A percentile compares a stretch with the other conserved stretches of the same genome.
Conservation (phyloP, 106 monocot species). For the Phalaenopsis equestris region DNA sequence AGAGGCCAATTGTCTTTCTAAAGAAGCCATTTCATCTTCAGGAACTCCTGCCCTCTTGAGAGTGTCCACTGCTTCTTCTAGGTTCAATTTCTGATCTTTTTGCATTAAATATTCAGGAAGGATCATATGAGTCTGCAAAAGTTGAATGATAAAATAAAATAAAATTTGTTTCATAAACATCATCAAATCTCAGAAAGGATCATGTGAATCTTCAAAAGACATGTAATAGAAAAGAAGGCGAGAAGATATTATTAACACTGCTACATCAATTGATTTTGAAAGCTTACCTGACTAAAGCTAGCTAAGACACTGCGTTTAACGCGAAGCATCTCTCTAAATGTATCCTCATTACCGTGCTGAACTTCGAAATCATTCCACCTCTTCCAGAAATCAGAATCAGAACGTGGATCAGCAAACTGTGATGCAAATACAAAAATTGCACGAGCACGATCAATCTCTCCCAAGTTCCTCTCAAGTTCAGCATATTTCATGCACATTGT, state of each 20-base stretch:
- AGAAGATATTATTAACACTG: too few relatives aligned
- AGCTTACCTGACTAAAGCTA: constrained; percentile 81
- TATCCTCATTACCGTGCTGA: constrained; percentile 95
- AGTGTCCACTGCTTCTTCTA: constrained; percentile 62
- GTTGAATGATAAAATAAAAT: not conserved
- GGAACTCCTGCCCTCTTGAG: constrained; percentile 44
- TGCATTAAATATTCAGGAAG: constrained; percentile 88
- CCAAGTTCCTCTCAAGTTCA: constrained; percentile 86
- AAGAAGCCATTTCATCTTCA: constrained; percentile 80
- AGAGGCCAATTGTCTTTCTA: constrained; percentile 69
- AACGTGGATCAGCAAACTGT: constrained; percentile 79
- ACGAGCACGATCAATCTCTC: constrained; percentile 94
- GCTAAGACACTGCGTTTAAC: constrained; percentile 85
- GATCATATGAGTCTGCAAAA: constrained; percentile 82
- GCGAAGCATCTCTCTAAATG: constrained; percentile 94
- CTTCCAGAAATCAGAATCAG: constrained; percentile 77
- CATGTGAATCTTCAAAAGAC: not conserved
- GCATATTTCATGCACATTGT: constrained; percentile 92
- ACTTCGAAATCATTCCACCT: constrained; percentile 97
- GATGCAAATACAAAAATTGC: constrained; percentile 75
- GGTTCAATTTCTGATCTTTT: constrained; percentile 58
- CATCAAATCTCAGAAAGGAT: not conserved
- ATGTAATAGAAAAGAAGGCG: not conserved
- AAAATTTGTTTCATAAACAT: not conserved
- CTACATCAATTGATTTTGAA: not conserved